phyloP scores from a whole-genome alignment of 2,329 filamentous ascomycete species.

The Knufia fluminis region DNA sequence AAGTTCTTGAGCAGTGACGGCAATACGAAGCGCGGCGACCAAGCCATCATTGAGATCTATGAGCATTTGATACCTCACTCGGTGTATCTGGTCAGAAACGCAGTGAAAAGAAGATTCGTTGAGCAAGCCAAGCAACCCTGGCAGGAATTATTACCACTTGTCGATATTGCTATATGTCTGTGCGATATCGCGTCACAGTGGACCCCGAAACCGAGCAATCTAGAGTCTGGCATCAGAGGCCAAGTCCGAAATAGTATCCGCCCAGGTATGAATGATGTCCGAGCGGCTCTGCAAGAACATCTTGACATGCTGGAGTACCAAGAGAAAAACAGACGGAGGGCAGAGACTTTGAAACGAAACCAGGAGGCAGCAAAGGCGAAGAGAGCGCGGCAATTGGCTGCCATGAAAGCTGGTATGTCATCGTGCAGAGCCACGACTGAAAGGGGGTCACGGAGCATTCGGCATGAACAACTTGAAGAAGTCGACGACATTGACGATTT shows the following conservation, averaged over 20 bases:
- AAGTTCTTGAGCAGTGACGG: neutral
- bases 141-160: neutral
- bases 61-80: slow-evolving; percentile 16
- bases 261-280: neutral
- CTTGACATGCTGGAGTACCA: neutral
- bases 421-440: no score
- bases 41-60: slow-evolving; percentile 16
- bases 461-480: no score
- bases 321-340: neutral
- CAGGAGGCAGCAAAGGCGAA: neutral
- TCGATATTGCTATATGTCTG: neutral
- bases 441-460: no score
- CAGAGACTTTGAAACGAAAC: neutral
- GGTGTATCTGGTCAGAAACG: slow-evolving; percentile 12
- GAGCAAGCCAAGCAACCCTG: neutral
- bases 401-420: neutral
- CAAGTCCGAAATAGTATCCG: neutral
- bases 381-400: neutral
- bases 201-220: slow-evolving; percentile 1
- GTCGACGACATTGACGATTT: slow-evolving; percentile 15
- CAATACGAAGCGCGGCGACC: slow-evolving; percentile 3
- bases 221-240: slow-evolving; percentile 1
- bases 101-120: slow-evolving; percentile 11
- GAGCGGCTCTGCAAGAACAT: neutral
- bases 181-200: slow-evolving; percentile 1